A percentile compares a stretch with the other conserved stretches of the same genome.
Evolutionary conservation across 2,329 filamentous ascomycete species (phyloP).

Genomic region (Tetracladium maxilliforme): DNA sequence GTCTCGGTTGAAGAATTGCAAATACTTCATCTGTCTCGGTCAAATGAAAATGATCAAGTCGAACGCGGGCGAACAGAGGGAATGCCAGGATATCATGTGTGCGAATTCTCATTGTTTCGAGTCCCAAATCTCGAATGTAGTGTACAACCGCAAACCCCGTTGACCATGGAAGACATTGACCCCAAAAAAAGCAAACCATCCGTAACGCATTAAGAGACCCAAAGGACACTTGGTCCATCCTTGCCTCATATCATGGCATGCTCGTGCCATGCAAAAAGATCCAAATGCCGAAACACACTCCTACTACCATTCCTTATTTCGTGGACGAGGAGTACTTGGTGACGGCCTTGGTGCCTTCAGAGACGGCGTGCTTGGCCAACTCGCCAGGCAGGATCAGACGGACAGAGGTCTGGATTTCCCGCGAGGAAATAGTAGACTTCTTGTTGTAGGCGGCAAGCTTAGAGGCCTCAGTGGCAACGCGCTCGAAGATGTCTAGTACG

Average conservation of each 20-base stretch:
- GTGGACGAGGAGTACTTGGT: constrained; percentile 99
- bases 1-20: constrained; percentile 39
- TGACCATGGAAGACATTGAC: constrained; percentile 55
- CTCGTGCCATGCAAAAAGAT: neutral
- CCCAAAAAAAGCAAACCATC: constrained; percentile 51
- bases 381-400: constrained; percentile 96
- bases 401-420: constrained; percentile 98
- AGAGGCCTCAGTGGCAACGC: constrained; percentile 93
- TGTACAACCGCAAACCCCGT: constrained; percentile 61
- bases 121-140: constrained; percentile 51
- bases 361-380: constrained; percentile 98
- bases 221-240: too few species aligned
- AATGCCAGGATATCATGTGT: constrained; percentile 26
- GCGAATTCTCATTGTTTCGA: constrained; percentile 46
- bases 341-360: constrained; percentile 98
- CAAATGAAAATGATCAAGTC: constrained; percentile 2
- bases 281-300: too few species aligned
- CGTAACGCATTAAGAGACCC: constrained; percentile 59
- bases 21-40: too few species aligned
- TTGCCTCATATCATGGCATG: constrained; percentile 15
- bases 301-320: too few species aligned
- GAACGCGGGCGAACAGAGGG: constrained; percentile 2
- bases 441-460: constrained; percentile 99
- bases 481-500: constrained; percentile 85
- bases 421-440: constrained; percentile 99